phyloP scores from a whole-genome alignment of 2,329 filamentous ascomycete species.

The Aspergillus ruber region DNA sequence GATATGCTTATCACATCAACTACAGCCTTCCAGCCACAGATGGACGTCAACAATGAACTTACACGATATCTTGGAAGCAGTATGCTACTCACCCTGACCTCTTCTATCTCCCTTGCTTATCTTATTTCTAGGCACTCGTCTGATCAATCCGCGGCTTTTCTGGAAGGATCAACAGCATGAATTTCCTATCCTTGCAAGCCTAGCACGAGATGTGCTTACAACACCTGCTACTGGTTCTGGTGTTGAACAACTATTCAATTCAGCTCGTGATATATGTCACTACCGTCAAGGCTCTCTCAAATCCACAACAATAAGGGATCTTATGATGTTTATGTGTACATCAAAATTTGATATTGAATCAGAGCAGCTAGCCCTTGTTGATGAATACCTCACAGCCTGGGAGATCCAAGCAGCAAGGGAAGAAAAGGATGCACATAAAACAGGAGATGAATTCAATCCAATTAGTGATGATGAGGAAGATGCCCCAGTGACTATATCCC shows the following conservation, averaged over 20 bases:
- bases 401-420: not conserved
- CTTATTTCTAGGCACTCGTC: too few relatives aligned
- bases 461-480: not conserved
- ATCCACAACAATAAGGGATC: too few relatives aligned
- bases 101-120: too few relatives aligned
- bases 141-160: too few relatives aligned
- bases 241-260: not conserved
- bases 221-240: not conserved
- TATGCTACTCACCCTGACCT: too few relatives aligned
- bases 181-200: too few relatives aligned
- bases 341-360: not conserved
- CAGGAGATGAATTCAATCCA: not conserved
- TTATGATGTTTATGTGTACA: too few relatives aligned
- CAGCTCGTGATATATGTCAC: not conserved
- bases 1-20: not conserved
- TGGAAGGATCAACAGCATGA: too few relatives aligned
- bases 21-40: not conserved
- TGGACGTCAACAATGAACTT: constrained; percentile 2
- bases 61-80: too few relatives aligned
- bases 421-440: not conserved
- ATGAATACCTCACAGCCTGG: not conserved
- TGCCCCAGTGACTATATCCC: too few relatives aligned
- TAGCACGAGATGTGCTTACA: not conserved
- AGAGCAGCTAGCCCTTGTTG: not conserved
- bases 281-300: too few relatives aligned